Evolutionary conservation across 2,329 filamentous ascomycete genomes (phyloP).

Genomic region (Fusarium begoniae): DNA sequence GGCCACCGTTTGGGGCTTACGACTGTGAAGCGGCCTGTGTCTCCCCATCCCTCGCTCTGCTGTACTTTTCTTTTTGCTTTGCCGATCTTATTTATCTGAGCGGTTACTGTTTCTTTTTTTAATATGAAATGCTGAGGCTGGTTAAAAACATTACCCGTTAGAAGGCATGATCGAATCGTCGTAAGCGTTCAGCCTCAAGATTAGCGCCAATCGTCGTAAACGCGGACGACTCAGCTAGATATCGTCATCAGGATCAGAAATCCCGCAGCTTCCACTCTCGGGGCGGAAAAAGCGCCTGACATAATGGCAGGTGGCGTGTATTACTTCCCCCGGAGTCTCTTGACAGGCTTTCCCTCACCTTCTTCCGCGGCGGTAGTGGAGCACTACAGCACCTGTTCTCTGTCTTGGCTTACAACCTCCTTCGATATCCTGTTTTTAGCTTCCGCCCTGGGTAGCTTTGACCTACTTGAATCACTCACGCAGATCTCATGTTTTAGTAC

Average conservation of each 20-base stretch:
- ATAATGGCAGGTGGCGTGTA: not conserved
- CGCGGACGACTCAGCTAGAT: not conserved
- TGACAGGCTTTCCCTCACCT: not conserved
- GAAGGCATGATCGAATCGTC: not conserved
- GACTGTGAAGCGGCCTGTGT: not conserved
- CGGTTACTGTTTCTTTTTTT: not conserved
- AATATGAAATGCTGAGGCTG: not conserved
- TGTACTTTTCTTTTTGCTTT: not conserved
- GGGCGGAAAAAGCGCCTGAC: not conserved
- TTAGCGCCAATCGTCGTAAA: not conserved
- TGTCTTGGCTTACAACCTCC: constrained; percentile 7
- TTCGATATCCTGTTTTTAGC: constrained; percentile 16
- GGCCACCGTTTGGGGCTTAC: constrained; percentile 5
- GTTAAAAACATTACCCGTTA: not conserved
- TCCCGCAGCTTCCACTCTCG: constrained; percentile 5
- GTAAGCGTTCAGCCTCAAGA: not conserved
- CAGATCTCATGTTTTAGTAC: constrained; percentile 27
- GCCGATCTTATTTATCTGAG: not conserved
- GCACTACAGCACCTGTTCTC: not conserved
- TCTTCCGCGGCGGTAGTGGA: not conserved
- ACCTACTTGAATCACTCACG: constrained; percentile 23
- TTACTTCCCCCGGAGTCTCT: not conserved
- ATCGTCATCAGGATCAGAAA: not conserved
- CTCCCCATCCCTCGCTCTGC: not conserved
- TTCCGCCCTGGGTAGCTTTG: not conserved